Percentiles rank a stretch among this genome's conserved stretches.
Conservation (phyloP, 2,329 filamentous ascomycete genomes). For the Aphanoascus verrucosus region DNA sequence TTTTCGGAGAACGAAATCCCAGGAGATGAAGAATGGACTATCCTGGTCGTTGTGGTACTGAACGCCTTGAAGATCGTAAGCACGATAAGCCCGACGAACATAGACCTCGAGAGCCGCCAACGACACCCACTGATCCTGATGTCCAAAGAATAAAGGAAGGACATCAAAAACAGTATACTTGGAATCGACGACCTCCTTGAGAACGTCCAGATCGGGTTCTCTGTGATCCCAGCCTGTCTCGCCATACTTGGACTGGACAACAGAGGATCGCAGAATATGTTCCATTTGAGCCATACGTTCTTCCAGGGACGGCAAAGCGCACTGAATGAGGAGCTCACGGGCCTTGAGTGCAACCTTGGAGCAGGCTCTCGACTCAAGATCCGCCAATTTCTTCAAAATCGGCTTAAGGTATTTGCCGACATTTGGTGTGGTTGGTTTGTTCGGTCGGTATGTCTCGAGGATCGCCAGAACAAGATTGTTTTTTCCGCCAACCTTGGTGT, state of each 20-base stretch:
- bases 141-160: constrained; percentile 84
- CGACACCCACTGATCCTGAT: constrained; percentile 88
- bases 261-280: constrained; percentile 90
- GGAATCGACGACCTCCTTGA: constrained; percentile 97
- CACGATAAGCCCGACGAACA: constrained; percentile 89
- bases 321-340: constrained; percentile 93
- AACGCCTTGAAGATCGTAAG: constrained; percentile 80
- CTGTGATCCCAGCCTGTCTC: constrained; percentile 96
- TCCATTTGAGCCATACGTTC: constrained; percentile 96
- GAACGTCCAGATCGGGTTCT: constrained; percentile 75
- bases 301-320: constrained; percentile 87
- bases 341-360: constrained; percentile 97
- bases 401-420: constrained; percentile 79
- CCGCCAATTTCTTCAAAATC: constrained; percentile 72
- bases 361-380: constrained; percentile 74
- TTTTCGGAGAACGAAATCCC: constrained; percentile 94
- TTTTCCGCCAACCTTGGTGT: constrained; percentile 86
- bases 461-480: constrained; percentile 88
- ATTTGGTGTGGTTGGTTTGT: constrained; percentile 81
- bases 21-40: constrained; percentile 69
- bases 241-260: constrained; percentile 92
- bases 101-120: constrained; percentile 92
- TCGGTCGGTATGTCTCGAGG: constrained; percentile 86
- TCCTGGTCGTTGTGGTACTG: constrained; percentile 70
- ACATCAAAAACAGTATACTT: constrained; percentile 99